Percentiles rank a stretch among this genome's conserved stretches.
phyloP scores from a whole-genome alignment of 192 early-diverging fungal species.

The Powellomyces hirtus region DNA sequence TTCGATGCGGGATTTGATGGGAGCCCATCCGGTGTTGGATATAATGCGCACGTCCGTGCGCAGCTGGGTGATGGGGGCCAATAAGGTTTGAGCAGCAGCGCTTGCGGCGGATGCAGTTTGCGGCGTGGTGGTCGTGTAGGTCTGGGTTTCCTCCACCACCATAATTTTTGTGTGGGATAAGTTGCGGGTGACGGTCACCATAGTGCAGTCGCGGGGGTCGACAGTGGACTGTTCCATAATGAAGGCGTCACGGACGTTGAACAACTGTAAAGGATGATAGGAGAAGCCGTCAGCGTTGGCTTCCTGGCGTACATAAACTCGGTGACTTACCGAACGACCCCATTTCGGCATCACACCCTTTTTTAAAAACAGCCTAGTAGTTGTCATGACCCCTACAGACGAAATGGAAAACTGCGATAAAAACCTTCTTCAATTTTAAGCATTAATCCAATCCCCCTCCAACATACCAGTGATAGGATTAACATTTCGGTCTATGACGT shows the following conservation, averaged over 20 bases:
- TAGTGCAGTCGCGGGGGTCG: conserved; percentile 69
- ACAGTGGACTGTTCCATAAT: conserved; percentile 89
- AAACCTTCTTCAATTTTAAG: background rate
- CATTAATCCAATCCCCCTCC: background rate
- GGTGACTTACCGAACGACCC: conserved; percentile 52
- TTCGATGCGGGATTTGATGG: conserved; percentile 78
- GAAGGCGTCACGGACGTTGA: conserved; percentile 81
- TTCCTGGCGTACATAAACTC: background rate
- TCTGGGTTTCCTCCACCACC: conserved; percentile 91
- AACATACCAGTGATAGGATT: conserved; percentile 64
- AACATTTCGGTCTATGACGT: conserved; percentile 87
- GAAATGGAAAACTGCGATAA: conserved; percentile 11
- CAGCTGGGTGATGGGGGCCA: conserved; percentile 54
- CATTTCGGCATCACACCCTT: conserved; percentile 84
- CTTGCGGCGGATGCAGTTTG: background rate
- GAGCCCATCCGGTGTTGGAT: conserved; percentile 80
- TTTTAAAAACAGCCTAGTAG: conserved; percentile 88
- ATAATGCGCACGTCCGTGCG: conserved; percentile 83
- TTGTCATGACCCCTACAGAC: conserved; percentile 64
- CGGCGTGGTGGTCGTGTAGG: background rate
- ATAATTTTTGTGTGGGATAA: conserved; percentile 90
- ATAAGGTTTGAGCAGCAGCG: too few species aligned
- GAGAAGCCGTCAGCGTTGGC: background rate
- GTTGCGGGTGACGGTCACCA: conserved; percentile 84
- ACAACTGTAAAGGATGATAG: conserved; percentile 51